Evolutionary conservation across 1,284 basidiomycete genomes (phyloP), one percentile per base, ranked within the genome.

Genomic region (Trichosporon coremiiforme): DNA sequence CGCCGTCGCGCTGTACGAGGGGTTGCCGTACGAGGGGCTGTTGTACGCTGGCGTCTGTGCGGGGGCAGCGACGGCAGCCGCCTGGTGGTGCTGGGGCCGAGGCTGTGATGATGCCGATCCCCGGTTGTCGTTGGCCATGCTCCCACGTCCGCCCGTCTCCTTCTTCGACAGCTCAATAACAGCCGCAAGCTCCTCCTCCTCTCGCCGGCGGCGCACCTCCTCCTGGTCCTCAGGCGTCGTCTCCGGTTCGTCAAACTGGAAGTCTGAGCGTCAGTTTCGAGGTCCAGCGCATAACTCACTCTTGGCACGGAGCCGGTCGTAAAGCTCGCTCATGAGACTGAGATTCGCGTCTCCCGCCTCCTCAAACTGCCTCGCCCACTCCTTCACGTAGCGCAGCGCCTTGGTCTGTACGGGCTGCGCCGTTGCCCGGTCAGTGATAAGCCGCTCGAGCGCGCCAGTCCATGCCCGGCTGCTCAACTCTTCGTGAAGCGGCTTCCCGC

Each of bases 401-500:
- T 92, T 88, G 75, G 88, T 89, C 80, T 90, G 90, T 35, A 98
- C 96, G 77, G 92, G 92, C 10, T 93, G 90, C 77, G 96, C 92
- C 0, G 94, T 93, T 20, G 90, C 94, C 80, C 95, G 87, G 86
- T 99, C 97, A 20, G 88, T 89, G 72, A 97, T 87, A 65, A 99
- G 84, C 76, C 91, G 89, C 82, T 94, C 91, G 66, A 99, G 84
- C 0, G 91, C 91, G 74, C 91, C 89, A 0, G 94, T 98, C 85
- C 98, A 99, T 8, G 92, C 91, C 66, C 92, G 88, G 38, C 91
- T 92, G 0, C 94, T 91, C 67, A 99, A 87, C 83, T 99, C 96
- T 66, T 91, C 88, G 79, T 95, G 90, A 6, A 97, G 85, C 20
- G 89, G 86, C 74, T 91, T 87, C 4, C 90, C 89, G 76, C 93